Evolutionary conservation across 495 filamentous ascomycete species (phyloP), one percentile per base, ranked within the genome.

Genomic region (Daldinia bambusicola): DNA sequence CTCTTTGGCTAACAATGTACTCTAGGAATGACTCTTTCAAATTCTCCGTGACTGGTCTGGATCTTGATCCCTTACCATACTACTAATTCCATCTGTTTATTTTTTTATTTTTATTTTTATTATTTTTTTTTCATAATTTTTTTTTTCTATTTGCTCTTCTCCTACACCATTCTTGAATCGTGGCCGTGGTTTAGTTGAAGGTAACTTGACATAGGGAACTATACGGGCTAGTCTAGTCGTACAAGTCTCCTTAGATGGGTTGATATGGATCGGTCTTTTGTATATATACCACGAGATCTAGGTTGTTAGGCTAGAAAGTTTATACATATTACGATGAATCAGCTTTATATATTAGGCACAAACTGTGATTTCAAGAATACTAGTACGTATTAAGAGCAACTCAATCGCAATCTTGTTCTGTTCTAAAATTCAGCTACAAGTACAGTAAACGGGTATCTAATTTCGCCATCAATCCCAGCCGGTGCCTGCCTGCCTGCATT

Each of bases 21-120:
- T 8, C n/a, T 32, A 85, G 92, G 50, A 93, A 89, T 67, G 93
- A 97, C 80, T 83, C 90, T 2, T 96, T 97, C 78, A 89, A 89
- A 75, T 81, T 97, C 45, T 88, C 84, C 0, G 92, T 96, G 4
- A 86, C 90, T 52, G 93, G 92, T 1, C 55, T 85, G 61, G 91
- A 94, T 77, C 74, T 97, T 65, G 86, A 84, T 69, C 92, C 93
- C 26, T 88, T 93, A 50, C 91, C 89, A 16, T 93, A 85, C 52
- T 77, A 65, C 55, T 72, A 36, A 58, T 16, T 22, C 10, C 22
- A 34, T 30, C 18, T n/a, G n/a, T n/a, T n/a, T n/a, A n/a, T n/a
- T n/a, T n/a, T n/a, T n/a, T n/a, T n/a, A n/a, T n/a, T n/a, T n/a
- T n/a, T n/a, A n/a, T n/a, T n/a, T n/a, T n/a, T n/a, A n/a, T n/a